A percentile compares a stretch with the other conserved stretches of the same genome.
Conservation (phyloP, 176 grass and related monocot species). For the Puccinellia tenuiflora region DNA sequence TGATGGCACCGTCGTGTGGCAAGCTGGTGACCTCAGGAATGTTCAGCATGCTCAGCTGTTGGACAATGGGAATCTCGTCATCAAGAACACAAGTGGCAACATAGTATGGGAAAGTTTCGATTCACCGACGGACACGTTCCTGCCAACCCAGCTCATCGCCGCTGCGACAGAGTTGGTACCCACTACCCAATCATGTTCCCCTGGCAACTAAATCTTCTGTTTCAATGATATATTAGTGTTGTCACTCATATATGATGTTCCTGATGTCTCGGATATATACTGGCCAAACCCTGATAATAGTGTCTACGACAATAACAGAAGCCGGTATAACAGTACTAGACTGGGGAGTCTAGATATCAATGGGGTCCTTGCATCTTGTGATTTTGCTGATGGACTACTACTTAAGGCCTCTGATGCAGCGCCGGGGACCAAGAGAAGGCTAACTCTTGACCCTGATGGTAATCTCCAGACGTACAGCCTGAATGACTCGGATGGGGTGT, state of each 20-base stretch:
- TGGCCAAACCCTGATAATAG: constrained; percentile 42
- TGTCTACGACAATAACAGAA: constrained; percentile 11
- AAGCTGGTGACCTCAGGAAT: not conserved
- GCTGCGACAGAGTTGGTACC: constrained; percentile 30
- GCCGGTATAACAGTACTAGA: constrained; percentile 29
- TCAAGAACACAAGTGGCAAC: constrained; percentile 3
- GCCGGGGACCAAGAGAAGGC: constrained; percentile 26
- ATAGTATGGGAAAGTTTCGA: constrained; percentile 51
- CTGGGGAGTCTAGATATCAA: constrained; percentile 7
- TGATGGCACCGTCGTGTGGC: constrained; percentile 28
- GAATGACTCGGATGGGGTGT: constrained; percentile 17
- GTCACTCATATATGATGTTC: constrained; percentile 32
- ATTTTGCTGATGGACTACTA: not conserved
- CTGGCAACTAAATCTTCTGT: constrained; percentile 29
- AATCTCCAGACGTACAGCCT: constrained; percentile 48
- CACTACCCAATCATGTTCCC: not conserved
- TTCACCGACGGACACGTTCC: constrained; percentile 48
- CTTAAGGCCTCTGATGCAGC: constrained; percentile 34
- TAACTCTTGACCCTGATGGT: constrained; percentile 47
- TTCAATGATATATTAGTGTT: constrained; percentile 32
- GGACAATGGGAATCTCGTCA: constrained; percentile 43
- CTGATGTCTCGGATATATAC: constrained; percentile 40
- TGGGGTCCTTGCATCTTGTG: constrained; percentile 27
- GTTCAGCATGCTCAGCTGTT: constrained; percentile 29
- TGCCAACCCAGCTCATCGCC: constrained; percentile 39